Evolutionary conservation across 2,329 filamentous ascomycete genomes (phyloP).

Genomic region (Claviceps pazoutovae): DNA sequence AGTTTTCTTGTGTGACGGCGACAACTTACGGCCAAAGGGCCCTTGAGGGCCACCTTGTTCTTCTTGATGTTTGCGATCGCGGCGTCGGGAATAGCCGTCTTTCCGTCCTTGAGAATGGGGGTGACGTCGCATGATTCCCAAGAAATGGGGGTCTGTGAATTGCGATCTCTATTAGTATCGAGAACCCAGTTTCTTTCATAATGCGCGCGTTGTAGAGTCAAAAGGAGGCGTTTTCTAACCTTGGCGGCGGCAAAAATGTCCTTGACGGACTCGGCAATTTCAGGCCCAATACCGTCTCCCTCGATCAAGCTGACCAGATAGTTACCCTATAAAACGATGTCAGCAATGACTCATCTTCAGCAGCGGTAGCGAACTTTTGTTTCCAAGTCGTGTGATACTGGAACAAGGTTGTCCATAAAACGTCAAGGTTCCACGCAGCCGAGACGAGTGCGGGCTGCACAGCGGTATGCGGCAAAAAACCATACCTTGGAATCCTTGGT

Average conservation of each 20-base stretch:
- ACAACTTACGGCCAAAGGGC: constrained; percentile 73
- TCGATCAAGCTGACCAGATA: constrained; percentile 95
- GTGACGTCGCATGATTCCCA: constrained; percentile 98
- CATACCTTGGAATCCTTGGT: constrained; percentile 77
- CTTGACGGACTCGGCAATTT: constrained; percentile 96
- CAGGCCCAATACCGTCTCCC: constrained; percentile 95
- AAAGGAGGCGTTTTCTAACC: constrained; percentile 33
- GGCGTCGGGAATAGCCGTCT: constrained; percentile 83
- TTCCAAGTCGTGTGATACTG: constrained; percentile 7
- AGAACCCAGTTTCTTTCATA: neutral
- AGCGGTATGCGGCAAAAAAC: constrained; percentile 11
- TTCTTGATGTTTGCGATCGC: constrained; percentile 86
- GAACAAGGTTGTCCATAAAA: constrained; percentile 10
- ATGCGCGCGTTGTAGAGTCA: neutral
- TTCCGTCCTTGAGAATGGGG: constrained; percentile 84
- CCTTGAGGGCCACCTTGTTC: constrained; percentile 97
- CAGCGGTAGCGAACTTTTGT: neutral
- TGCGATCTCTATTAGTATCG: neutral
- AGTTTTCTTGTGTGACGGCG: neutral
- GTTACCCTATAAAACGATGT: constrained; percentile 51
- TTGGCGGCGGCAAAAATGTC: constrained; percentile 95
- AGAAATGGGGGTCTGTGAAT: constrained; percentile 65
- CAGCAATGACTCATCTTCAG: neutral
- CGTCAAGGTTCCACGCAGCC: neutral
- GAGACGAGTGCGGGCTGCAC: neutral